Evolutionary conservation across 1,284 basidiomycete species (phyloP).

Genomic region (Ganoderma leucocontextum): DNA sequence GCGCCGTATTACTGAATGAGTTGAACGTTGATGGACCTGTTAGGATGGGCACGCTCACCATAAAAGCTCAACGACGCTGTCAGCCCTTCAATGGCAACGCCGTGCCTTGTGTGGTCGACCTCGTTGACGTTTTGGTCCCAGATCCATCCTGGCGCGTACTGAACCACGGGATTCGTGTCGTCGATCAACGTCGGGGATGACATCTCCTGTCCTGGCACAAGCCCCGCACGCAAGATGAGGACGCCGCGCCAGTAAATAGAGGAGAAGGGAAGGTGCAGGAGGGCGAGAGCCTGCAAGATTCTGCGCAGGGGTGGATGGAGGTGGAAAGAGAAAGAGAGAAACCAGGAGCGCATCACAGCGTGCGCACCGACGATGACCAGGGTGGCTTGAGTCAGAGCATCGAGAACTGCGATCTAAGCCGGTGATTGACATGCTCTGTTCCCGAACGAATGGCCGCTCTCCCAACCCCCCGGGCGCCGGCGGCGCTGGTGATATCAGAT

Average conservation of each 20-base stretch:
- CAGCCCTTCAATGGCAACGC: background rate
- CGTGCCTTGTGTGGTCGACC: conserved; percentile 19
- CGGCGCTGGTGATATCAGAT: background rate
- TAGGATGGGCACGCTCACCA: conserved; percentile 9
- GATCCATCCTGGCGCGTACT: conserved; percentile 21
- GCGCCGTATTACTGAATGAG: background rate
- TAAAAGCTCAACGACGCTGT: conserved; percentile 15
- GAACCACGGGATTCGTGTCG: conserved; percentile 17
- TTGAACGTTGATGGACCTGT: background rate
- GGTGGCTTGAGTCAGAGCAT: background rate
- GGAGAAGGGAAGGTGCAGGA: background rate
- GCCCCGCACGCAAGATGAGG: background rate
- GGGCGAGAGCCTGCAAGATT: background rate
- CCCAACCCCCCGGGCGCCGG: background rate
- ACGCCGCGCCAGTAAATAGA: background rate
- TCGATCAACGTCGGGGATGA: conserved; percentile 19
- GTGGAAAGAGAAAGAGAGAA: background rate
- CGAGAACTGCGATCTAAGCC: background rate
- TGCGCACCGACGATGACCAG: background rate
- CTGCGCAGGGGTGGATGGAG: background rate
- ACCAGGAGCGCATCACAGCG: background rate
- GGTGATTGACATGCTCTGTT: background rate
- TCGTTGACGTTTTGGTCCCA: conserved; percentile 10
- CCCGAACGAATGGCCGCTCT: background rate
- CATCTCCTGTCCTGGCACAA: background rate